Base-by-base conservation (phyloP, 768 basidiomycete species). In the Macrolepiota albuminosa region DNA sequence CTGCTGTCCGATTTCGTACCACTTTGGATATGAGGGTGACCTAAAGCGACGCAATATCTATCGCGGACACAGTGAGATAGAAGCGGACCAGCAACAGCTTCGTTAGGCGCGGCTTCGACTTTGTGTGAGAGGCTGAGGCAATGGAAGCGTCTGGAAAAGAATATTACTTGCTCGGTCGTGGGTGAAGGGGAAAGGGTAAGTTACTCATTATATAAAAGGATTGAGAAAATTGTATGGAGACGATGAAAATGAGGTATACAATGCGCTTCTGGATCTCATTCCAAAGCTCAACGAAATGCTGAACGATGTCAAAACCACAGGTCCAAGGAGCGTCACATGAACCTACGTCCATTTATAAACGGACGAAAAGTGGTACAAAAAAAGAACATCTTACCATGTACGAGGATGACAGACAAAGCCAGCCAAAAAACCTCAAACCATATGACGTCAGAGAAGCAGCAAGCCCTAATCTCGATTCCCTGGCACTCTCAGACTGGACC, bases 281-380 rank as follows among this genome's bases (percentile, higher is more conserved):
- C 91, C 91, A 94, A n/a, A 93, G 80, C 71, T 98, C 96, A 11
- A 89, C 77, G 61, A 96, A 99, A 76, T 98, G 95, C 72, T 97
- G 95, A 3, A 51, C 84, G 24, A 98, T 83, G 68, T 99, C 97
- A 98, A 78, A 5, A 97, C 95, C 18, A 82, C 86, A 2, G 91
- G 83, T 8, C 88, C 97, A 14, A 80, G 76, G 29, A 95, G 74
- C 4, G 91, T 93, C 87, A 92, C 89, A 70, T 95, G 93, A 13
- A 89, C 82, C 87, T 89, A 69, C 6, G 24, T 2, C 9, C 11
- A n/a, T n/a, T 33, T 31, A n/a, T 6, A n/a, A n/a, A n/a, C n/a
- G n/a, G n/a, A n/a, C n/a, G n/a, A n/a, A n/a, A n/a, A n/a, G n/a
- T n/a, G n/a, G n/a, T n/a, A n/a, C n/a, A n/a, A n/a, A n/a, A n/a